These are phyloP conservation scores for Panicum hallii DNA, from an alignment of 202 grass and related monocot species.

Conservation along the genomic window DNA sequence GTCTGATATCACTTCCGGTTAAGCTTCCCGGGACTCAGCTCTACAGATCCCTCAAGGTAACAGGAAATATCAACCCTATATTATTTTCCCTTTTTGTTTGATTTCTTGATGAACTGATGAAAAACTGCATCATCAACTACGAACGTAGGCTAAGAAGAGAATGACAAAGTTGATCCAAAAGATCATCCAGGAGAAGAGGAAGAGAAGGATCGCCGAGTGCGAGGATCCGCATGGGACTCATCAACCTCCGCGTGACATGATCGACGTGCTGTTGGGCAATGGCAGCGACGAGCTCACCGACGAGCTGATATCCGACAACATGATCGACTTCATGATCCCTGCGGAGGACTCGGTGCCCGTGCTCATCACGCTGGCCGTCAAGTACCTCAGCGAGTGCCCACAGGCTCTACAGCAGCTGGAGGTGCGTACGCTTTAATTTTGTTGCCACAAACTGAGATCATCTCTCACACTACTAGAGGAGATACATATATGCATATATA, in stretches of 20 bases:
- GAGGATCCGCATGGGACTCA: no score
- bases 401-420: constrained; percentile 73
- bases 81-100: background rate
- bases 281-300: constrained; percentile 71
- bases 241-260: constrained; percentile 41
- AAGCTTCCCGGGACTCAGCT: constrained; percentile 87
- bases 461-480: background rate
- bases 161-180: constrained; percentile 77
- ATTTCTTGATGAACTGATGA: background rate
- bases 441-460: background rate
- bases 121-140: background rate
- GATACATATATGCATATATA: background rate
- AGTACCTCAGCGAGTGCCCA: constrained; percentile 90
- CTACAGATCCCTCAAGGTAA: constrained; percentile 82
- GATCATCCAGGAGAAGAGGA: constrained; percentile 90
- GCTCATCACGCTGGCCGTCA: constrained; percentile 83
- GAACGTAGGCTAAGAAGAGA: constrained; percentile 76
- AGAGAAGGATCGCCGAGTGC: background rate
- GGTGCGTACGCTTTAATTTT: constrained; percentile 36
- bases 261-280: constrained; percentile 77
- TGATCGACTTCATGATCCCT: constrained; percentile 98
- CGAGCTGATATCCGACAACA: constrained; percentile 95
- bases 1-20: constrained; percentile 82
- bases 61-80: background rate
- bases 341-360: constrained; percentile 95